These are phyloP conservation scores for Nitzschia palea DNA, from an alignment of 108 stramenopile genomes.

Conservation along the genomic window DNA sequence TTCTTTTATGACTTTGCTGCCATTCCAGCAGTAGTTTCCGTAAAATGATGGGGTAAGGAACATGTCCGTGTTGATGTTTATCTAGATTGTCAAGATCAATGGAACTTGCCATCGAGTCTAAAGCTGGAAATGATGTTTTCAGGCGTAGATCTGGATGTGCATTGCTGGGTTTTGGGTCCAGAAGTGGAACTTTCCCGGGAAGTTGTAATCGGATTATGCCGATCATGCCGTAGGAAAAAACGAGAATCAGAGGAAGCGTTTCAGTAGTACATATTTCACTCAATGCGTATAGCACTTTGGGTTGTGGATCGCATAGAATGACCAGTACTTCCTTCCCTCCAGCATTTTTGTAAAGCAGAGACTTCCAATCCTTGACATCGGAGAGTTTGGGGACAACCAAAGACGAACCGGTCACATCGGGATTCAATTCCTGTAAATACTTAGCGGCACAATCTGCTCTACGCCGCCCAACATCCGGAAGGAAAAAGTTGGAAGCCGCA, in stretches of 20 bases:
- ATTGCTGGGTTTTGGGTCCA: conserved; percentile 76
- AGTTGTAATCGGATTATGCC: conserved; percentile 86
- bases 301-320: conserved; percentile 86
- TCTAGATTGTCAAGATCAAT: conserved; percentile 51
- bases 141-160: conserved; percentile 78
- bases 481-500: conserved; percentile 76
- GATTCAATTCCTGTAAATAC: conserved; percentile 75
- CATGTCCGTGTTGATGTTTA: conserved; percentile 69
- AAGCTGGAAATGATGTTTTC: conserved; percentile 42
- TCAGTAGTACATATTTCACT: conserved; percentile 49
- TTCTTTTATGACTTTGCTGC: conserved; percentile 29
- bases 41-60: conserved; percentile 87
- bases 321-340: conserved; percentile 59
- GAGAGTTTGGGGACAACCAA: conserved; percentile 24
- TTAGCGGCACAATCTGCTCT: conserved; percentile 45
- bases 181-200: conserved; percentile 37
- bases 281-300: conserved; percentile 52
- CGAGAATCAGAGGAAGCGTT: conserved; percentile 70
- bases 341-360: background rate
- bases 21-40: conserved; percentile 53
- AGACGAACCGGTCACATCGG: conserved; percentile 69
- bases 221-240: conserved; percentile 87
- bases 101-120: conserved; percentile 40
- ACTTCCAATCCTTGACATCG: conserved; percentile 16
- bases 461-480: conserved; percentile 25